Conservation (phyloP, 352 stramenopile species). For the Globisporangium echinulatum region DNA sequence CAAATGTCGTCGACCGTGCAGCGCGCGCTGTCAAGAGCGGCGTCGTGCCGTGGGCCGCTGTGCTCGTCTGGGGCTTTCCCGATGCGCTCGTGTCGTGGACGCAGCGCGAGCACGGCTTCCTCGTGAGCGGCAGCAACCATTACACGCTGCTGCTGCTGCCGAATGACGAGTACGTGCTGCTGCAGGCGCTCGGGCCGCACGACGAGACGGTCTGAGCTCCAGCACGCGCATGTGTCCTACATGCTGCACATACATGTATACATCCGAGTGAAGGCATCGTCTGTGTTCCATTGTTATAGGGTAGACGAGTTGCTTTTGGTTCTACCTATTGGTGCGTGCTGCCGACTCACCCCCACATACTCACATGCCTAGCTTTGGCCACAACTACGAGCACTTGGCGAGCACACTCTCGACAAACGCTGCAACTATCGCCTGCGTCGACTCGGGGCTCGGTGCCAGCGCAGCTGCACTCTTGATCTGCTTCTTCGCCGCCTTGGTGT, state of each 20-base stretch:
- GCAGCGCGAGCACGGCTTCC: constrained; percentile 64
- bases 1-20: constrained; percentile 41
- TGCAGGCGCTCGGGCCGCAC: constrained; percentile 64
- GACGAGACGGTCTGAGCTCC: constrained; percentile 41
- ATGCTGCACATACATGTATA: too few species aligned
- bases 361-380: too few species aligned
- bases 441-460: constrained; percentile 19
- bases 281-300: too few species aligned
- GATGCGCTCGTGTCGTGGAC: constrained; percentile 68
- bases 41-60: constrained; percentile 54
- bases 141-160: constrained; percentile 69
- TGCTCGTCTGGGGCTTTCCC: constrained; percentile 76
- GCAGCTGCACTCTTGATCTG: constrained; percentile 46
- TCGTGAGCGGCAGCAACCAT: constrained; percentile 73
- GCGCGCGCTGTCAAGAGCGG: constrained; percentile 36
- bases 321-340: too few species aligned
- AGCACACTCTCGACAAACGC: constrained; percentile 61
- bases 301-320: too few species aligned
- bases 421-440: constrained; percentile 31
- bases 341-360: too few species aligned
- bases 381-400: constrained; percentile 24
- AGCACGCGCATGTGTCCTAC: too few species aligned
- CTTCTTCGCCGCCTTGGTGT: constrained; percentile 59
- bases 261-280: too few species aligned
- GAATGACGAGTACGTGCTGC: constrained; percentile 61